Conservation (phyloP, 768 basidiomycete species). For the Kwoniella bestiolae region DNA sequence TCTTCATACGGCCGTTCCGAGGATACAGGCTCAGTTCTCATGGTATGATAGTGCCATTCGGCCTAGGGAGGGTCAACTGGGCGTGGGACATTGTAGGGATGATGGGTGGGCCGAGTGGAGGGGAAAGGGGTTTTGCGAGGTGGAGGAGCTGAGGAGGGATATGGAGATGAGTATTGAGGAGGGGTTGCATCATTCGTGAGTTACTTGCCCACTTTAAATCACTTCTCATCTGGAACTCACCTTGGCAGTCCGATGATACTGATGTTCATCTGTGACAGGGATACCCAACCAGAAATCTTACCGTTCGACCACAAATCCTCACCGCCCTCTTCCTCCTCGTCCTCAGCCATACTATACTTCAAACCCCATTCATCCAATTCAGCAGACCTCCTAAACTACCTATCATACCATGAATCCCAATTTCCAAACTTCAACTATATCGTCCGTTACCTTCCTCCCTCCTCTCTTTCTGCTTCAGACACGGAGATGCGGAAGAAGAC, state of each 20-base stretch:
- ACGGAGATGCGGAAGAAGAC: constrained; percentile 24
- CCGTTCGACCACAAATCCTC: constrained; percentile 62
- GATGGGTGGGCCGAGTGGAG: constrained; percentile 56
- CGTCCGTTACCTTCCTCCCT: constrained; percentile 69
- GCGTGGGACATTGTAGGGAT: constrained; percentile 37
- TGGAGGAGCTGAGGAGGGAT: constrained; percentile 44
- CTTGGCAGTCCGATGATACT: neutral
- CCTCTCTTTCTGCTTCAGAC: constrained; percentile 24
- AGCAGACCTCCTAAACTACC: constrained; percentile 66
- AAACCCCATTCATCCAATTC: constrained; percentile 72
- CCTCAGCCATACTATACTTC: constrained; percentile 76
- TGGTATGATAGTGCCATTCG: constrained; percentile 62
- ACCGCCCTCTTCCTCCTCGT: constrained; percentile 60
- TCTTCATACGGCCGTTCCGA: constrained; percentile 76
- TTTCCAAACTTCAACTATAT: constrained; percentile 70
- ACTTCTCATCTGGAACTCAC: neutral
- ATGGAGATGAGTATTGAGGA: constrained; percentile 51
- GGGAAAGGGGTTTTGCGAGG: constrained; percentile 51
- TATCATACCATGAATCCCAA: constrained; percentile 63
- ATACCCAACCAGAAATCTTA: constrained; percentile 1
- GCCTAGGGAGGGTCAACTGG: constrained; percentile 27
- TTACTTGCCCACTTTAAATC: neutral
- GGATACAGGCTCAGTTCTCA: constrained; percentile 80
- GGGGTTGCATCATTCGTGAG: constrained; percentile 29
- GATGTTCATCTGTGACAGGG: constrained; percentile 30